Base-by-base conservation (phyloP, 148 eudicot species). In the Camellia lanceoleosa region DNA sequence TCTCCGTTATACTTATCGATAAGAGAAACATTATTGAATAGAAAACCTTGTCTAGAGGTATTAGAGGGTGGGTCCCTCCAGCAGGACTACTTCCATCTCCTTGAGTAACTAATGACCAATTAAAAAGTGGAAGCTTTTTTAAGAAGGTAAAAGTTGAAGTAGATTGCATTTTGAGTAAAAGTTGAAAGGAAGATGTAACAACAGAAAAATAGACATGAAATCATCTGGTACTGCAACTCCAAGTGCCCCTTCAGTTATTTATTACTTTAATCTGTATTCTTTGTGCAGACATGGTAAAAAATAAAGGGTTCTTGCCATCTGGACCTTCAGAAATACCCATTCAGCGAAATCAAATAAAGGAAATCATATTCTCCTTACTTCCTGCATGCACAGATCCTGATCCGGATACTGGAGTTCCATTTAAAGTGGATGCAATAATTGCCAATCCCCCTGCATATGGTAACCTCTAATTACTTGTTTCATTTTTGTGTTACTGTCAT, bases 361-460 rank as follows among this genome's bases (percentile, higher is more conserved):
- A 90, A 3, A 93, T 93, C 49, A 90, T 93, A 71, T 82, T 82
- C 77, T 91, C 97, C 69, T 77, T 92, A 82, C 82, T 86, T 80
- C 90, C 93, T 75, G 97, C 98, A 23, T 94, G 98, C 88, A 86
- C 73, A 78, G 82, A 87, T 2, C 86, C 89, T 73, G 94, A 94
- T 85, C 87, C 87, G 20, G 93, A 83, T 18, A 76, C 92, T 72
- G 54, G 78, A 12, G 82, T 89, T 75, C 82, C 91, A 54, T 94
- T 94, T 80, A 83, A 81, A 5, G 93, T 84, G 62, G 93, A 92
- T 73, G 98, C 98, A 69, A 94, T 94, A 76, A 94, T 94, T 80
- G 93, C 98, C 64, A 94, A 94, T 78, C 98, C 98, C 23, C 96
- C 98, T 16, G 93, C 97, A 20, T 93, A 93, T 87, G 97, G 97